Evolutionary conservation across 805 yeast species (phyloP).

Genomic region (Wickerhamomyces bovis): DNA sequence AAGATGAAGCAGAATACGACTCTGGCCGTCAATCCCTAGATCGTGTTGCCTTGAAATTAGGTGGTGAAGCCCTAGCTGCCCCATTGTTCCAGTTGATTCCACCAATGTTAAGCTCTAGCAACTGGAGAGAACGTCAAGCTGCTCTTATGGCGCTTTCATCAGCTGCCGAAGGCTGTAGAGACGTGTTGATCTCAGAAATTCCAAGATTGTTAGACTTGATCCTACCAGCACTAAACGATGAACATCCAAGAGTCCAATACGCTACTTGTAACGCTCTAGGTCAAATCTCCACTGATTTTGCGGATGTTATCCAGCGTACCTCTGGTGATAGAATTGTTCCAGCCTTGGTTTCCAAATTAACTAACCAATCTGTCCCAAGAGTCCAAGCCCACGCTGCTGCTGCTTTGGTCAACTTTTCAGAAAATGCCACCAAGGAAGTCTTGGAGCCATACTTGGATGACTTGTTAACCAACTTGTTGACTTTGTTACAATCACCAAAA

Average conservation of each 20-base stretch:
- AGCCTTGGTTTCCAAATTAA: constrained; percentile 76
- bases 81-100: constrained; percentile 86
- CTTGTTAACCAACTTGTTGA: constrained; percentile 66
- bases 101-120: constrained; percentile 64
- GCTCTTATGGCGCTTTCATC: constrained; percentile 95
- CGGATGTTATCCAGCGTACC: constrained; percentile 78
- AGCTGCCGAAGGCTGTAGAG: constrained; percentile 96
- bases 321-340: constrained; percentile 79
- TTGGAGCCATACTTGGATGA: constrained; percentile 91
- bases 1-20: constrained; percentile 79
- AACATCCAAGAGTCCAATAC: constrained; percentile 92
- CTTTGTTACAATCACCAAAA: constrained; percentile 76
- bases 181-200: constrained; percentile 75
- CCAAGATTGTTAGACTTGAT: constrained; percentile 79
- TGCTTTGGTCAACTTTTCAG: constrained; percentile 91
- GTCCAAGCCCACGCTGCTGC: constrained; percentile 99
- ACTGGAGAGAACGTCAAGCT: constrained; percentile 96
- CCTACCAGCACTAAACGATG: constrained; percentile 76
- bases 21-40: constrained; percentile 95
- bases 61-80: constrained; percentile 77
- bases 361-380: constrained; percentile 69
- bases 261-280: constrained; percentile 97
- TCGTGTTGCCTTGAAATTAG: constrained; percentile 76
- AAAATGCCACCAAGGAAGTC: constrained; percentile 80
- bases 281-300: constrained; percentile 94